A percentile compares a stretch with the other conserved stretches of the same genome.
These are phyloP conservation scores for Beta macrorhiza DNA, from an alignment of 179 eudicot genomes.

Conservation along the genomic window DNA sequence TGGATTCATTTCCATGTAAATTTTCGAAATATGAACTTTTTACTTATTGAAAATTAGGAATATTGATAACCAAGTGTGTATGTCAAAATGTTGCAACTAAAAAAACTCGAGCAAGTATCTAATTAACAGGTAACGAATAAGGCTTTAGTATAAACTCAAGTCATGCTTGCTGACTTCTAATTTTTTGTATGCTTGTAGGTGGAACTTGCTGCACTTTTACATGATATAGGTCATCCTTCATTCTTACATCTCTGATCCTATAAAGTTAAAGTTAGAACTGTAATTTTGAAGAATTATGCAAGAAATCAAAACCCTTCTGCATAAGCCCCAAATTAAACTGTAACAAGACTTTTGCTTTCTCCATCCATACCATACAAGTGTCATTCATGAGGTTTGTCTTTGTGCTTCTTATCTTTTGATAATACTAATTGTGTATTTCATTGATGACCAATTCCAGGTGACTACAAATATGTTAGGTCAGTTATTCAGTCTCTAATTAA, in stretches of 20 bases:
- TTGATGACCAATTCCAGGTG: constrained; percentile 60
- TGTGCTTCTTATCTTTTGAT: background rate
- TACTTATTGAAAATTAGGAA: too few species aligned
- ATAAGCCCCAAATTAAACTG: background rate
- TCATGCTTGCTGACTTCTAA: background rate
- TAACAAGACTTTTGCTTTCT: too few species aligned
- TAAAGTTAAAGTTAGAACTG: background rate
- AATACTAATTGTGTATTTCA: constrained; percentile 26
- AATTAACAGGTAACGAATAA: too few species aligned
- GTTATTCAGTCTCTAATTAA: constrained; percentile 19
- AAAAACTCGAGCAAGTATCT: too few species aligned
- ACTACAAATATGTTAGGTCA: constrained; percentile 86
- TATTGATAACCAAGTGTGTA: too few species aligned
- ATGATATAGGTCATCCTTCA: constrained; percentile 71
- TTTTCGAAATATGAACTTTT: too few species aligned
- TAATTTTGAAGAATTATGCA: background rate
- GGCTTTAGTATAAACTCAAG: background rate
- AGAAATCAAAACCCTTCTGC: background rate
- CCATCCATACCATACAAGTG: background rate
- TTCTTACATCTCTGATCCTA: background rate
- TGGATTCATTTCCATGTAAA: too few species aligned
- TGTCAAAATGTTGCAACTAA: too few species aligned
- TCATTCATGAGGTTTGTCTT: background rate
- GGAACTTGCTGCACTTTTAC: constrained; percentile 93
- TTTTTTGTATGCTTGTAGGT: constrained; percentile 46